phyloP scores from a whole-genome alignment of 2,329 filamentous ascomycete species.

The Trematosphaeria pertusa region DNA sequence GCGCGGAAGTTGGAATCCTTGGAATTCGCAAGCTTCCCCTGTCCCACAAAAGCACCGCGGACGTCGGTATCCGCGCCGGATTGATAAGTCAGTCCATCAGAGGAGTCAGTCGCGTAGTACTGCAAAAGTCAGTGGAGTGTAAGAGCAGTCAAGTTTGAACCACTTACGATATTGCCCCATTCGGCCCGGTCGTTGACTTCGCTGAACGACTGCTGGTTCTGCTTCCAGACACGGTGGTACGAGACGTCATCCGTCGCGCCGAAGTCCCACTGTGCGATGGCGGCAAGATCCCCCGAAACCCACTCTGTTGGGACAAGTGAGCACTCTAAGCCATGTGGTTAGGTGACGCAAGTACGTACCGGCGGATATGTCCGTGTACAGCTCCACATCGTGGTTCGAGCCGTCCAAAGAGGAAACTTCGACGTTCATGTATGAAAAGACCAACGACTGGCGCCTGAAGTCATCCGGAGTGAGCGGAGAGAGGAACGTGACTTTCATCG shows the following conservation, averaged over 20 bases:
- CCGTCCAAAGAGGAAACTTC: constrained; percentile 69
- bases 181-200: constrained; percentile 58
- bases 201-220: constrained; percentile 56
- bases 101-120: constrained; percentile 59
- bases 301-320: constrained; percentile 63
- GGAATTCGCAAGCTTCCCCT: constrained; percentile 54
- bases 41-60: constrained; percentile 53
- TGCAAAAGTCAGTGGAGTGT: constrained; percentile 9
- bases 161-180: constrained; percentile 56
- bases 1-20: constrained; percentile 59
- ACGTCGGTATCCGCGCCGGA: constrained; percentile 56
- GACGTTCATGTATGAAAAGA: constrained; percentile 74
- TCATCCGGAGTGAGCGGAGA: constrained; percentile 74
- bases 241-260: constrained; percentile 52
- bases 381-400: constrained; percentile 66
- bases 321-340: constrained; percentile 3
- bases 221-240: constrained; percentile 66
- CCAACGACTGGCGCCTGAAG: constrained; percentile 69
- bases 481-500: constrained; percentile 73
- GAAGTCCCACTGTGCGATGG: constrained; percentile 69
- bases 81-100: constrained; percentile 52
- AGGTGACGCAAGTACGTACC: constrained; percentile 62
- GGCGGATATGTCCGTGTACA: constrained; percentile 76
- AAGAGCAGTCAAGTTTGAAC: neutral
- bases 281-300: constrained; percentile 67